A percentile compares a stretch with the other conserved stretches of the same genome.
Conservation (phyloP, 2,329 filamentous ascomycete genomes). For the Hymenotorrendiella dingleyae region DNA sequence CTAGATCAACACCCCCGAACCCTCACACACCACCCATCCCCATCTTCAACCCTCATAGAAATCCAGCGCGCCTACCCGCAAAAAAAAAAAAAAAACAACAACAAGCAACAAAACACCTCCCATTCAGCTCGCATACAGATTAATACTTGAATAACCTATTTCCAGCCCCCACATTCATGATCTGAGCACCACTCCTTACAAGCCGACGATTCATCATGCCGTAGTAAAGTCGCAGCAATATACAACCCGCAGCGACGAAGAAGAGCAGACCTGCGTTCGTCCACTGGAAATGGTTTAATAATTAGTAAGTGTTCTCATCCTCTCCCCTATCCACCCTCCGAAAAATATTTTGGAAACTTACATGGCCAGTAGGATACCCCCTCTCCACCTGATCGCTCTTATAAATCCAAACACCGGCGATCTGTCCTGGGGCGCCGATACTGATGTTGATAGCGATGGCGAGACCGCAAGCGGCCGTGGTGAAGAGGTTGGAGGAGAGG, state of each 20-base stretch:
- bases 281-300: slow-evolving; percentile 35
- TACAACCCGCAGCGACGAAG: slow-evolving; percentile 49
- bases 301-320: not conserved
- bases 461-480: slow-evolving; percentile 58
- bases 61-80: too few species aligned
- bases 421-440: slow-evolving; percentile 63
- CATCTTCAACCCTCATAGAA: too few species aligned
- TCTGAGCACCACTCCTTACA: slow-evolving; percentile 7
- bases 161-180: too few species aligned
- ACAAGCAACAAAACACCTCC: too few species aligned
- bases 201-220: slow-evolving; percentile 37
- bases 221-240: slow-evolving; percentile 52
- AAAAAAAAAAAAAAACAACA: too few species aligned
- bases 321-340: not conserved
- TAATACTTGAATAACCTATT: slow-evolving; percentile 18
- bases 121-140: too few species aligned
- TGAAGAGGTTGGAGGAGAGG: slow-evolving; percentile 49
- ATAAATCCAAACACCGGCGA: slow-evolving; percentile 70
- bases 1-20: too few species aligned
- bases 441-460: slow-evolving; percentile 67
- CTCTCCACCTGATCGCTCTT: slow-evolving; percentile 51
- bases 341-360: not conserved
- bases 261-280: slow-evolving; percentile 56
- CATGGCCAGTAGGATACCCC: slow-evolving; percentile 64
- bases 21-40: too few species aligned